Evolutionary conservation across 2,329 filamentous ascomycete genomes (phyloP).

Genomic region (Truncatella angustata): DNA sequence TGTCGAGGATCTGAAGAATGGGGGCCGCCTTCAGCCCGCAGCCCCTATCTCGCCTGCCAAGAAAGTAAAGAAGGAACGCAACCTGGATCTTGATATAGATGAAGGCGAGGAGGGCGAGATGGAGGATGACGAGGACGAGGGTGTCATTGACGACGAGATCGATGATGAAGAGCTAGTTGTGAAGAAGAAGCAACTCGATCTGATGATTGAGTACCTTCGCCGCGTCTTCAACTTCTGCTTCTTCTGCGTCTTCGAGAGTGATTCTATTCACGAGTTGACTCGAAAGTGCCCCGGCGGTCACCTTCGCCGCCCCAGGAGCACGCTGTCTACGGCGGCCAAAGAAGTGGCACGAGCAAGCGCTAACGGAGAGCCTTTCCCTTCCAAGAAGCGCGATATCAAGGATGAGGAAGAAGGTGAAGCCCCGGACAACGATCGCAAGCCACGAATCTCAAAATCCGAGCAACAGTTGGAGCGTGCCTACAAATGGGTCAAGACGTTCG

Average conservation of each 20-base stretch:
- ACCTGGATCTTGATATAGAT: conserved; percentile 62
- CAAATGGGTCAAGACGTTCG: conserved; percentile 98
- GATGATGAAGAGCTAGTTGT: conserved; percentile 87
- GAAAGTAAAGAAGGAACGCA: conserved; percentile 60
- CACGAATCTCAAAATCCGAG: conserved; percentile 73
- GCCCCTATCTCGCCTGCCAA: conserved; percentile 52
- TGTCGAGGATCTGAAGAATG: conserved; percentile 75
- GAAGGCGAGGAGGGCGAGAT: conserved; percentile 63
- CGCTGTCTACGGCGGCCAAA: conserved; percentile 78
- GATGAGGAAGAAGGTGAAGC: conserved; percentile 63
- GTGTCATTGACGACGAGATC: conserved; percentile 74
- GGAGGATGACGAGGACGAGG: conserved; percentile 79
- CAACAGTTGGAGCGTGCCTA: conserved; percentile 92
- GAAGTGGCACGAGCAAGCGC: conserved; percentile 84
- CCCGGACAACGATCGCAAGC: conserved; percentile 68
- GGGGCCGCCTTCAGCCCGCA: conserved; percentile 73
- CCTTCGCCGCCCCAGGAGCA: conserved; percentile 84
- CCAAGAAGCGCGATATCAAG: conserved; percentile 69
- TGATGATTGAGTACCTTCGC: conserved; percentile 93
- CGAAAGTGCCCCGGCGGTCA: conserved; percentile 98
- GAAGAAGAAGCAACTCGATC: conserved; percentile 95
- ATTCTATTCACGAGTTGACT: conserved; percentile 92
- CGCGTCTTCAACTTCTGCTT: conserved; percentile 99
- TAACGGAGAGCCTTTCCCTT: conserved; percentile 76
- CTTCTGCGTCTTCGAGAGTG: conserved; percentile 98